These are phyloP conservation scores for Tephrocybe sp. DNA, from an alignment of 768 basidiomycete species.

Conservation along the genomic window DNA sequence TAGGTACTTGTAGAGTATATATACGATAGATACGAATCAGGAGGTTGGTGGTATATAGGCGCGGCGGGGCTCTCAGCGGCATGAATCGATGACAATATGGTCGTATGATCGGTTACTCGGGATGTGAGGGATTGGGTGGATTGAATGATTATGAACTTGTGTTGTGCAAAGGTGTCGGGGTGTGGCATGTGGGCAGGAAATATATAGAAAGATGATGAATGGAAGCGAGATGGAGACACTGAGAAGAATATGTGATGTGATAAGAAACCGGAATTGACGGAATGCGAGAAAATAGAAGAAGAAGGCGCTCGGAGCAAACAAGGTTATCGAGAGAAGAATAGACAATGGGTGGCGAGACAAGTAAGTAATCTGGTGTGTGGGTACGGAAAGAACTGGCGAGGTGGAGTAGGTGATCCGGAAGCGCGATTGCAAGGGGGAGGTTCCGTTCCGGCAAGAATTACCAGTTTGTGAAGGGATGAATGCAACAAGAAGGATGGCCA, in stretches of 20 bases:
- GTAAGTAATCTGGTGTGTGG: background rate
- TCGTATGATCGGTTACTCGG: conserved; percentile 2
- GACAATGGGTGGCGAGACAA: background rate
- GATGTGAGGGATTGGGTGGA: background rate
- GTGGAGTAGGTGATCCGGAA: conserved; percentile 11
- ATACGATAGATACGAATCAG: conserved; percentile 39
- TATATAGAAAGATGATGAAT: conserved; percentile 21
- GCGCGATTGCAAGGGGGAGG: background rate
- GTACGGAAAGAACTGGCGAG: conserved; percentile 6
- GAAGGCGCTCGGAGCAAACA: background rate
- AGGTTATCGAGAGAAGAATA: background rate
- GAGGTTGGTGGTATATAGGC: conserved; percentile 20
- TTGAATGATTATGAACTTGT: background rate
- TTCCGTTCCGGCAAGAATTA: conserved; percentile 2
- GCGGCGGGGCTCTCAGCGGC: conserved; percentile 14
- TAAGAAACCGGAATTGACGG: conserved; percentile 16
- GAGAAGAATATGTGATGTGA: conserved; percentile 20
- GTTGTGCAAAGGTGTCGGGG: conserved; percentile 8
- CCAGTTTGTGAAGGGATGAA: conserved; percentile 1
- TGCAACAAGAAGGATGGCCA: conserved; percentile 3
- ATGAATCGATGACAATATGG: background rate
- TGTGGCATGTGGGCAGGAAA: conserved; percentile 13
- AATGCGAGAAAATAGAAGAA: conserved; percentile 3
- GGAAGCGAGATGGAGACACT: conserved; percentile 11
- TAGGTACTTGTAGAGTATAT: conserved; percentile 41